These are phyloP conservation scores for Aspergillus oerlinghausenensis DNA, from an alignment of 2,329 filamentous ascomycete species.

Conservation along the genomic window DNA sequence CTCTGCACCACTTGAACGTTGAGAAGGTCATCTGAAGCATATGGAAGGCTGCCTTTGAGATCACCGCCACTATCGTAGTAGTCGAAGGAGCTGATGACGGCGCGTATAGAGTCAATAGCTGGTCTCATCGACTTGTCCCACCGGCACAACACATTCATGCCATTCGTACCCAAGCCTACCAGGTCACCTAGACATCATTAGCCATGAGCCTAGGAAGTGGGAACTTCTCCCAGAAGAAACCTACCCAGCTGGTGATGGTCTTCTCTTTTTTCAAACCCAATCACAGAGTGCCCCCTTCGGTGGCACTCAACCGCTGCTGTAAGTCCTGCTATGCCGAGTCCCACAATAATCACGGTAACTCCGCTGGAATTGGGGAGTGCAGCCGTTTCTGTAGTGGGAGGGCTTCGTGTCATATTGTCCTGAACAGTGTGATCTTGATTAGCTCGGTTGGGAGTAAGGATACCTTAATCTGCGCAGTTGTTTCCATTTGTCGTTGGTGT, in stretches of 20 bases:
- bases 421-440: too few species aligned
- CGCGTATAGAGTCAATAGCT: background rate
- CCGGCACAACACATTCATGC: background rate
- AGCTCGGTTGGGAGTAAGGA: too few species aligned
- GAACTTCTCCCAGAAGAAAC: background rate
- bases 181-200: background rate
- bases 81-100: background rate
- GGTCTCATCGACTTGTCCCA: background rate
- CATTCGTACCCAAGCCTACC: background rate
- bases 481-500: too few species aligned
- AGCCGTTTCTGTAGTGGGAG: too few species aligned
- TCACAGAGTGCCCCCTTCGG: constrained; percentile 17
- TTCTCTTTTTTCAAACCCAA: constrained; percentile 7
- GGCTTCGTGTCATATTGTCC: too few species aligned
- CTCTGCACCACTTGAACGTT: background rate
- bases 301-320: constrained; percentile 22
- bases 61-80: background rate
- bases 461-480: too few species aligned
- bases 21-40: background rate
- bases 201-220: background rate
- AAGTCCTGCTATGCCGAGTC: constrained; percentile 28
- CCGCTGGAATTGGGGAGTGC: background rate
- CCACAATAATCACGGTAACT: constrained; percentile 25
- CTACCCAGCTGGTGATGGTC: constrained; percentile 1
- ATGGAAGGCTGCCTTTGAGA: background rate